phyloP scores from a whole-genome alignment of 2,329 filamentous ascomycete species.

The Colletotrichum brevisporum region DNA sequence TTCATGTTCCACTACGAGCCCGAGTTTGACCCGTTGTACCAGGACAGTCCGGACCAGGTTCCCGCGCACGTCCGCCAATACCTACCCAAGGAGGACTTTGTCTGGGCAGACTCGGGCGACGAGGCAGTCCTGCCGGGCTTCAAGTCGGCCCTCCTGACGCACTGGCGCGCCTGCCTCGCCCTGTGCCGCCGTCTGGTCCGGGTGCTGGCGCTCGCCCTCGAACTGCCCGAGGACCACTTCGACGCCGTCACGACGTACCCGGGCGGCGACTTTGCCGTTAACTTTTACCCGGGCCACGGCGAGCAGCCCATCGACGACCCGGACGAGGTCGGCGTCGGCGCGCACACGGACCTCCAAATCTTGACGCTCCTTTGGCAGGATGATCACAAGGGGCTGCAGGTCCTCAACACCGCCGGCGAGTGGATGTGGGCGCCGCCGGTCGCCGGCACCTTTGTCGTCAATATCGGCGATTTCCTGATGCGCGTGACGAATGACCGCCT shows the following conservation, averaged over 20 bases:
- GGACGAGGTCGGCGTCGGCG: conserved; percentile 58
- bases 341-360: conserved; percentile 62
- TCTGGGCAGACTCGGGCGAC: conserved; percentile 42
- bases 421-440: conserved; percentile 46
- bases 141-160: conserved; percentile 58
- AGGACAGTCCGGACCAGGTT: conserved; percentile 23
- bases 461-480: conserved; percentile 47
- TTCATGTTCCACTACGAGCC: conserved; percentile 56
- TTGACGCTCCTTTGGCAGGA: conserved; percentile 66
- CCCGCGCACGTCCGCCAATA: conserved; percentile 34
- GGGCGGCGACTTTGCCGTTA: conserved; percentile 45
- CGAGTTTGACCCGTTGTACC: conserved; percentile 53
- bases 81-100: conserved; percentile 38
- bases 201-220: conserved; percentile 44
- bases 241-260: conserved; percentile 40
- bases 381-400: conserved; percentile 46
- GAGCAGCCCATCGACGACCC: conserved; percentile 33
- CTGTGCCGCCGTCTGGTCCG: conserved; percentile 43
- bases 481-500: conserved; percentile 45
- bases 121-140: conserved; percentile 53
- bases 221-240: conserved; percentile 43
- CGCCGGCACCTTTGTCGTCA: conserved; percentile 45
- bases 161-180: conserved; percentile 52
- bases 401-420: conserved; percentile 43
- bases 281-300: conserved; percentile 44